Conservation (phyloP, 495 filamentous ascomycete species). For the Evansstolkia leycettana region DNA sequence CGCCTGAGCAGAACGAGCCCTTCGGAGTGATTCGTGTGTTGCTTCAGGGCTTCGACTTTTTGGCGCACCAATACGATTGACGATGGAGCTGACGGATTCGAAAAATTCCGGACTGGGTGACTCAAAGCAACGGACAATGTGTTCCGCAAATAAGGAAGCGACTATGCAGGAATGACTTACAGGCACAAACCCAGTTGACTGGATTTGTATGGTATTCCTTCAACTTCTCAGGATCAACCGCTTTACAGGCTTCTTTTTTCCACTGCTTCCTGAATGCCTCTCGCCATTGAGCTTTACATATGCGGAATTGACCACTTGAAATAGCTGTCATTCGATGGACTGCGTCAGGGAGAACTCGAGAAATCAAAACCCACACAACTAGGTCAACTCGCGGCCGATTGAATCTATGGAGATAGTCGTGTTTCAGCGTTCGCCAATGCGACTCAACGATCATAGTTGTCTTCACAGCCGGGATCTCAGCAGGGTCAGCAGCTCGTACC, state of each 20-base stretch:
- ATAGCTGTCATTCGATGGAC: constrained; percentile 4
- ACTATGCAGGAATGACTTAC: constrained; percentile 2
- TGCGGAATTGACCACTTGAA: constrained; percentile 2
- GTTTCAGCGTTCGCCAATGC: constrained; percentile 1
- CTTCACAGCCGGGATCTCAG: neutral
- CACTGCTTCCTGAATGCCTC: constrained; percentile 3
- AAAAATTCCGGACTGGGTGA: constrained; percentile 3
- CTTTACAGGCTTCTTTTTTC: constrained; percentile 2
- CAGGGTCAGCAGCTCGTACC: neutral
- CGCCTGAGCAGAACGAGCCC: too few relatives aligned
- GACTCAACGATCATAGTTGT: constrained; percentile 2
- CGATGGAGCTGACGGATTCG: neutral
- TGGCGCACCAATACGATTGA: too few relatives aligned
- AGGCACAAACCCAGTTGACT: constrained; percentile 4
- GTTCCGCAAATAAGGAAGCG: constrained; percentile 5
- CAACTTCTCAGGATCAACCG: constrained; percentile 1
- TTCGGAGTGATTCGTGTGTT: too few relatives aligned
- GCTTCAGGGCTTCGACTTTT: too few relatives aligned
- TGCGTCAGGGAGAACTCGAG: constrained; percentile 1
- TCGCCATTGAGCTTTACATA: constrained; percentile 4
- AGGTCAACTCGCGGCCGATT: constrained; percentile 2
- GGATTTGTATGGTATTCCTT: constrained; percentile 4
- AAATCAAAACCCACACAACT: neutral
- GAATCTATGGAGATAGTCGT: constrained; percentile 1
- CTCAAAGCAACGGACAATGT: constrained; percentile 4